Conservation (phyloP, 1,139 yeast genomes). For the Scheffersomyces stambukii region DNA sequence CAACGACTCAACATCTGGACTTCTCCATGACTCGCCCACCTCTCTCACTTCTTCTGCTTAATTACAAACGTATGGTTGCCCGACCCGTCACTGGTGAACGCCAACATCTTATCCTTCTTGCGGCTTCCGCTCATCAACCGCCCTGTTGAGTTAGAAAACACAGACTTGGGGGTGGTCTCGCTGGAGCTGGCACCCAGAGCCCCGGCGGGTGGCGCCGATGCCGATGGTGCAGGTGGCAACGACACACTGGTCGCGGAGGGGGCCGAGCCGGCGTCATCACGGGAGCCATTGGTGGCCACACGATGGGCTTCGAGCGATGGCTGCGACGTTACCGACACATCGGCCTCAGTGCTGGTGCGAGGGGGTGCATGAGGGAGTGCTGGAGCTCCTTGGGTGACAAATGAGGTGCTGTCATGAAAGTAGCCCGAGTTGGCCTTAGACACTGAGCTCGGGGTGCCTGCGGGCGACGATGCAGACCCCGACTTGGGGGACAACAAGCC, state of each 20-base stretch:
- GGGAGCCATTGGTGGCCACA: neutral
- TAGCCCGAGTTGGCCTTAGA: constrained; percentile 5
- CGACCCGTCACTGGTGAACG: constrained; percentile 41
- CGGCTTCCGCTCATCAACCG: constrained; percentile 22
- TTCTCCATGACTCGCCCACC: too few relatives aligned
- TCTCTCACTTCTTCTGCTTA: constrained; percentile 30
- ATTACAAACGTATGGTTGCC: constrained; percentile 40
- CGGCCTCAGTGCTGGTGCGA: neutral
- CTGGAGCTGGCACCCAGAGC: constrained; percentile 2
- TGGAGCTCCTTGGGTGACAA: too few relatives aligned
- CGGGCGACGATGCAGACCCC: constrained; percentile 21
- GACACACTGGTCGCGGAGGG: neutral
- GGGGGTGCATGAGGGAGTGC: neutral
- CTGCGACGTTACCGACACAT: neutral
- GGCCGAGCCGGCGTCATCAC: constrained; percentile 1
- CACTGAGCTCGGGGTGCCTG: constrained; percentile 17
- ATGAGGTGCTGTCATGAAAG: constrained; percentile 6
- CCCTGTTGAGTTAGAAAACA: constrained; percentile 21
- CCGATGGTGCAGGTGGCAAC: constrained; percentile 6
- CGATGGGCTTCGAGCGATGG: neutral
- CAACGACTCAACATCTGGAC: too few relatives aligned
- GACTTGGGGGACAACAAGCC: constrained; percentile 50
- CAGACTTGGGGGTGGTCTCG: constrained; percentile 19
- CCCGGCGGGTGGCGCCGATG: constrained; percentile 8
- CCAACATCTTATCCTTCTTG: constrained; percentile 31